Conservation (phyloP, 352 stramenopile species). For the Halophytophthora polymorphica region DNA sequence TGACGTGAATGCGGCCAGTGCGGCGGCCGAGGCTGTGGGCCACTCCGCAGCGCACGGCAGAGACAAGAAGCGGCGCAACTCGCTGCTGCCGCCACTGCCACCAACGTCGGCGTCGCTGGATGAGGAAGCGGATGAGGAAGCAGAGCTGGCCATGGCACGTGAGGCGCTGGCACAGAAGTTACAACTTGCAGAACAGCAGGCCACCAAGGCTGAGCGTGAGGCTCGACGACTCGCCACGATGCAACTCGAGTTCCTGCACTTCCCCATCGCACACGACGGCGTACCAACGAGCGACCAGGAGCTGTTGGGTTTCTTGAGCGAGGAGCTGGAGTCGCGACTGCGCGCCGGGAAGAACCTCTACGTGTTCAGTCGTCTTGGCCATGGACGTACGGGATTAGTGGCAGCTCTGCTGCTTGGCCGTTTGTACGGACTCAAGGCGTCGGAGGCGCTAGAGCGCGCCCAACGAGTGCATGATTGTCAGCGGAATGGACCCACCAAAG, state of each 20-base stretch:
- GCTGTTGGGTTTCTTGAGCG: slow-evolving; percentile 28
- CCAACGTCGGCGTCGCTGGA: slow-evolving; percentile 5
- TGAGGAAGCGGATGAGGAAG: slow-evolving; percentile 14
- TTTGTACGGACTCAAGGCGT: slow-evolving; percentile 58
- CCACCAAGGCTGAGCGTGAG: slow-evolving; percentile 28
- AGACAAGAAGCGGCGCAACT: slow-evolving; percentile 7
- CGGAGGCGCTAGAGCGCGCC: slow-evolving; percentile 56
- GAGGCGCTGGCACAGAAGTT: slow-evolving; percentile 46
- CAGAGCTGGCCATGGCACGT: slow-evolving; percentile 10
- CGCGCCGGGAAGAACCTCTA: slow-evolving; percentile 59
- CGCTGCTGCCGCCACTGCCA: slow-evolving; percentile 5
- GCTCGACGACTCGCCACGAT: slow-evolving; percentile 33
- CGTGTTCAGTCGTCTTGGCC: slow-evolving; percentile 70
- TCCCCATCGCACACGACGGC: slow-evolving; percentile 49
- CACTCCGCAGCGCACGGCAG: slow-evolving; percentile 8
- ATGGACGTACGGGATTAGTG: slow-evolving; percentile 67
- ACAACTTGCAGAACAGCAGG: slow-evolving; percentile 46
- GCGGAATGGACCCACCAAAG: slow-evolving; percentile 13
- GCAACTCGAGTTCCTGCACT: slow-evolving; percentile 46
- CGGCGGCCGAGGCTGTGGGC: slow-evolving; percentile 9
- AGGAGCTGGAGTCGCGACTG: slow-evolving; percentile 46
- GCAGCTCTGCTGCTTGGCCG: slow-evolving; percentile 63
- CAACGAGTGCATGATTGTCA: slow-evolving; percentile 74
- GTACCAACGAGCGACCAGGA: slow-evolving; percentile 21
- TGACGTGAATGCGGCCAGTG: slow-evolving; percentile 12